Conservation (phyloP, 805 yeast genomes). For the Hyphopichia homilentoma region DNA sequence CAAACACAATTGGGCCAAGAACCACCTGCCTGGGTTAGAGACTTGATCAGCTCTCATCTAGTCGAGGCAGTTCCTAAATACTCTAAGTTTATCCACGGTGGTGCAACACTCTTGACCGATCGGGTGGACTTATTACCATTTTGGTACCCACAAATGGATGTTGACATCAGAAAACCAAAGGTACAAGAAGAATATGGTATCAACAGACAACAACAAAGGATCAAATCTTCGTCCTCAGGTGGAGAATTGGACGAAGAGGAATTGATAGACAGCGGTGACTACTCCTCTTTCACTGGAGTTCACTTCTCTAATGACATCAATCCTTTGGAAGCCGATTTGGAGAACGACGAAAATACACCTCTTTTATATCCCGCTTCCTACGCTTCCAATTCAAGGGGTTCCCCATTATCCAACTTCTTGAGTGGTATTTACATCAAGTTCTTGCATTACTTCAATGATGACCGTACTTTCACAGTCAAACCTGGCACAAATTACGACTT, state of each 20-base stretch:
- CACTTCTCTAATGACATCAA: conserved; percentile 43
- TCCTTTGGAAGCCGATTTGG: conserved; percentile 49
- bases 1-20: conserved; percentile 99
- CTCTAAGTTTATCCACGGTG: conserved; percentile 96
- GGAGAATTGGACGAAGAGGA: conserved; percentile 70
- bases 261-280: conserved; percentile 32
- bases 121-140: conserved; percentile 83
- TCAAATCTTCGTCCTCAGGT: conserved; percentile 47
- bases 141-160: conserved; percentile 97
- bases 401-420: conserved; percentile 32
- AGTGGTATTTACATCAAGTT: conserved; percentile 30
- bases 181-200: conserved; percentile 57
- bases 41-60: conserved; percentile 82
- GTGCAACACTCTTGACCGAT: conserved; percentile 86
- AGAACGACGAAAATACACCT: conserved; percentile 42
- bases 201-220: conserved; percentile 35
- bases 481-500: conserved; percentile 43
- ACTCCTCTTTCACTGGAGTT: conserved; percentile 30
- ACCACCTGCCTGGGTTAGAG: conserved; percentile 97
- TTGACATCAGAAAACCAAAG: conserved; percentile 89
- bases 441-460: conserved; percentile 41
- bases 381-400: conserved; percentile 17
- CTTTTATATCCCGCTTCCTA: conserved; percentile 39
- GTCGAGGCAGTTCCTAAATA: conserved; percentile 98
- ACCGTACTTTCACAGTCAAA: conserved; percentile 42